phyloP scores from a whole-genome alignment of 352 stramenopile genomes.

The Phytophthora ramorum region DNA sequence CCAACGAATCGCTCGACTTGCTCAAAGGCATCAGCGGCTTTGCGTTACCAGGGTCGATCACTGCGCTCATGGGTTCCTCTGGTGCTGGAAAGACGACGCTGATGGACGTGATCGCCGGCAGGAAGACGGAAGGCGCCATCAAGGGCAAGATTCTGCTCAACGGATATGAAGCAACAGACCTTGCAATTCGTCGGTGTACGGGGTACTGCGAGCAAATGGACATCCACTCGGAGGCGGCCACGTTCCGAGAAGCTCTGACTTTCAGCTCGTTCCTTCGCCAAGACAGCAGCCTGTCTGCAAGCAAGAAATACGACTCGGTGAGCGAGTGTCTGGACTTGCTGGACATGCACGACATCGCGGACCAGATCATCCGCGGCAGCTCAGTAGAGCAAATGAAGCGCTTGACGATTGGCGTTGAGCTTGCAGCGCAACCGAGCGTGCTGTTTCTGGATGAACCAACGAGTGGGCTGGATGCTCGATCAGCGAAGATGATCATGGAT shows the following conservation, averaged over 20 bases:
- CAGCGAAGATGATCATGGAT: conserved; percentile 85
- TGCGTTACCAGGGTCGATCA: conserved; percentile 65
- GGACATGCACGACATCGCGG: conserved; percentile 33
- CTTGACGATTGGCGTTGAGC: conserved; percentile 49
- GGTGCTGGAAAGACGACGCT: conserved; percentile 86
- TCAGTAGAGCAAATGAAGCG: conserved; percentile 58
- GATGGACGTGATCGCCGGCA: conserved; percentile 91
- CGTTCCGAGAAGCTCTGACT: conserved; percentile 83
- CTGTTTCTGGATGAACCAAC: conserved; percentile 88
- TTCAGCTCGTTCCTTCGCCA: conserved; percentile 87
- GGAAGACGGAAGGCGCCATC: conserved; percentile 67
- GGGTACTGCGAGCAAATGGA: conserved; percentile 84
- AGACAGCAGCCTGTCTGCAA: conserved; percentile 25
- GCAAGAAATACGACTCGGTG: conserved; percentile 39
- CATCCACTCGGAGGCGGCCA: conserved; percentile 81
- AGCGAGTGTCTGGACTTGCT: conserved; percentile 38
- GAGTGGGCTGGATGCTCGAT: conserved; percentile 83
- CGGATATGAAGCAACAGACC: conserved; percentile 34
- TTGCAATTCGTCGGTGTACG: conserved; percentile 46
- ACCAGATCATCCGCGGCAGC: conserved; percentile 43
- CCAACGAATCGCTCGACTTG: conserved; percentile 46
- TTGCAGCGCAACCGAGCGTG: conserved; percentile 83
- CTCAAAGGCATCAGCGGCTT: conserved; percentile 32
- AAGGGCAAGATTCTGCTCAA: conserved; percentile 61
- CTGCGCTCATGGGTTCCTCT: conserved; percentile 85